A percentile compares a stretch with the other conserved stretches of the same genome.
phyloP scores from a whole-genome alignment of 2,329 filamentous ascomycete genomes.

The Fusarium marasasianum region DNA sequence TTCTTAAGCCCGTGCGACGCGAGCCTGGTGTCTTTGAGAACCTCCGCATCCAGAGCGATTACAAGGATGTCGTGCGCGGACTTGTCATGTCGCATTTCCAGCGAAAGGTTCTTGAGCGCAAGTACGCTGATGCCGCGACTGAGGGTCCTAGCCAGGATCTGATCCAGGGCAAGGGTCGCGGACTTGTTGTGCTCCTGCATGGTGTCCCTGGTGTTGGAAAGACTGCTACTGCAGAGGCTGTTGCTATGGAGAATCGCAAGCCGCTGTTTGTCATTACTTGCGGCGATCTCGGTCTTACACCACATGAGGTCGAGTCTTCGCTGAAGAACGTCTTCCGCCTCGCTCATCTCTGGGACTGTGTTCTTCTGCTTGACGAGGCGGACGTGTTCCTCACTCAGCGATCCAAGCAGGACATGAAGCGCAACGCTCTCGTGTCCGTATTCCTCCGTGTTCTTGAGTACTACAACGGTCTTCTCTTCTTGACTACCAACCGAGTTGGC shows the following conservation, averaged over 20 bases:
- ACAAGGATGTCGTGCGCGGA: slow-evolving; percentile 53
- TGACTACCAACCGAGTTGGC: slow-evolving; percentile 62
- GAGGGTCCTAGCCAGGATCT: slow-evolving; percentile 51
- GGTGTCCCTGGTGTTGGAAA: slow-evolving; percentile 61
- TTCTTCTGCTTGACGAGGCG: slow-evolving; percentile 51
- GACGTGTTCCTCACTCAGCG: slow-evolving; percentile 49
- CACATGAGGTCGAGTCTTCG: slow-evolving; percentile 52
- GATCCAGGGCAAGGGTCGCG: slow-evolving; percentile 56
- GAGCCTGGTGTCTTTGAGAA: slow-evolving; percentile 52
- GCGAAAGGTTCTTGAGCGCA: slow-evolving; percentile 50
- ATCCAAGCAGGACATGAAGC: slow-evolving; percentile 44
- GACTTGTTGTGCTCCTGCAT: slow-evolving; percentile 57
- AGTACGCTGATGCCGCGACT: slow-evolving; percentile 42
- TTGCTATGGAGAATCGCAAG: slow-evolving; percentile 53
- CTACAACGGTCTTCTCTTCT: slow-evolving; percentile 57
- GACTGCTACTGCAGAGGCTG: slow-evolving; percentile 57
- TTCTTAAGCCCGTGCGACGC: slow-evolving; percentile 48
- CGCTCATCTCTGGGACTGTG: slow-evolving; percentile 52
- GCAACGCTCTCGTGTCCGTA: slow-evolving; percentile 53
- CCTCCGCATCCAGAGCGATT: slow-evolving; percentile 51
- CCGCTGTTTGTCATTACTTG: slow-evolving; percentile 61
- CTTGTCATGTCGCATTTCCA: slow-evolving; percentile 55
- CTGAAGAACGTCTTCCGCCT: slow-evolving; percentile 56
- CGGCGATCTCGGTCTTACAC: slow-evolving; percentile 56
- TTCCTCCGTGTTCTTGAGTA: slow-evolving; percentile 59